Base-by-base conservation (phyloP, 441 rosid genomes). In the Euphorbia schlechtendalii region DNA sequence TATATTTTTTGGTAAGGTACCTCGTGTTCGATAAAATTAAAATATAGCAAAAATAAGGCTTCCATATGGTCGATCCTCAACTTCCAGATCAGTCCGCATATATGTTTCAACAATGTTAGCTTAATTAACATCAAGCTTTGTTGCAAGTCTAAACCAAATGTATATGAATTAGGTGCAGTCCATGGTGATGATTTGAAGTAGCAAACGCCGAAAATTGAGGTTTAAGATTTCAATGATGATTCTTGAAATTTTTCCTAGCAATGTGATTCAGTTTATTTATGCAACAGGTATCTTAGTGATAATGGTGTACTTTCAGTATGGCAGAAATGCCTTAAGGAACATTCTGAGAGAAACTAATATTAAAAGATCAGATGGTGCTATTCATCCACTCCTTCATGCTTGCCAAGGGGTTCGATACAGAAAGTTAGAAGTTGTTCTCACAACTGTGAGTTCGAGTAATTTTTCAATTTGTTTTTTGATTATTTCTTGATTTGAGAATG, bases 371-470 rank as follows among this genome's bases (percentile, higher is more conserved):
- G 84, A 82, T 55, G 61, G 75, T 17, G 69, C 74, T 64, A 63
- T 84, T 49, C 87, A 82, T 43, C 92, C 87, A 24, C 71, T 87
- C 52, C 71, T 82, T 30, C 80, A 71, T 77, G 84, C 87, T 55
- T 80, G 82, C 54, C 95, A 87, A 78, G 96, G 95, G 58, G 75
- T 87, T 78, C 74, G 95, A 74, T 81, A 74, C 71, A 78, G 87
- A 55, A 84, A 80, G 68, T 63, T 90, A 46, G 95, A 90, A 69
- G 92, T 90, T 68, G 86, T 90, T 72, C 95, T 90, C n/a, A 86
- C 96, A 4, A 79, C 85, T 67, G 96, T 90, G 67, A 72, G 69
- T 72, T 55, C 43, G 18, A 13, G 17, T 21, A 32, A 5, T 17
- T 30, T 61, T 32, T 6, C 34, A 32, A 32, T 6, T 32, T 2